Evolutionary conservation across 768 basidiomycete species (phyloP), one percentile per base, ranked within the genome.

Genomic region (Lentinula edodes): DNA sequence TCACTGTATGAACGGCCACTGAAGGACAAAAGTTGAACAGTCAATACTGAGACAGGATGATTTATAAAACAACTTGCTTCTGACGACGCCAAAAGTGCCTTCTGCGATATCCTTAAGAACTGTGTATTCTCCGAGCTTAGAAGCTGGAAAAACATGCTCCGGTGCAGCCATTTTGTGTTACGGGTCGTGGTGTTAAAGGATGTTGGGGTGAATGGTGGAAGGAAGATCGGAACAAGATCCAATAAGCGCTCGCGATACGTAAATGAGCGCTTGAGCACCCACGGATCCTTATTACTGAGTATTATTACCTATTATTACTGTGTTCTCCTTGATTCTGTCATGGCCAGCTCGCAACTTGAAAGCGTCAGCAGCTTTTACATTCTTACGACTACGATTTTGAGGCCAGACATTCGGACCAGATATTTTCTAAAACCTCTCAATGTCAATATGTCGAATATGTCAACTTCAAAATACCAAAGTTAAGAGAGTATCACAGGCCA

Each of bases 81-180:
- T 98, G 72, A 99, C 97, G 76, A 97, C 98, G 60, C 96, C 97
- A 78, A 98, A 99, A 10, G 93, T 96, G 3, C 97, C 97, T 65
- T 95, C 94, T 18, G 95, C 96, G 62, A 98, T 90, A 65, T 95
- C 94, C 61, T 85, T 75, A 59, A 89, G 83, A 61, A 98, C 86
- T 45, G 84, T 90, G 75, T 98, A 98, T 77, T 95, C 91, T 50
- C 96, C 95, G 36, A 97, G 86, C 77, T 88, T 89, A 15, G 87
- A 85, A 9, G 88, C 78, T 12, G 89, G 76, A 67, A 78, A 84
- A 39, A 73, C 64, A 56, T 63, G 66, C 32, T 35, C 39, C 9
- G 23, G 58, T n/a, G 16, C 23, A 32, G 48, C 12, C 16, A 45
- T 48, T 35, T 20, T 45, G 43, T 38, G 38, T 6, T 32, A 38